phyloP scores from a whole-genome alignment of 305 asterid species.

The Solanum hybrid region DNA sequence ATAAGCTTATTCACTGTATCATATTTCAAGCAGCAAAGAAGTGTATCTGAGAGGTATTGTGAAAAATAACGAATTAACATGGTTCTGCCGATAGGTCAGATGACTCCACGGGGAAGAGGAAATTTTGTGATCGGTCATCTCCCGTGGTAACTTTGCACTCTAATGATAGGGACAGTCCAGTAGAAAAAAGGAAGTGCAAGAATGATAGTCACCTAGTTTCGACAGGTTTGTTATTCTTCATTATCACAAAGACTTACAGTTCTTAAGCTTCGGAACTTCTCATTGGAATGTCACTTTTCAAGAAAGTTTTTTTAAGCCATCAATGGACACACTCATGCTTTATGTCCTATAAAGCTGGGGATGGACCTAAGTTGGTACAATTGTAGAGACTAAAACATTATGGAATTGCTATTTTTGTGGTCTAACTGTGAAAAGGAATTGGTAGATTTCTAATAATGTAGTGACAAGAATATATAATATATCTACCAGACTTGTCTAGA shows the following conservation, averaged over 20 bases:
- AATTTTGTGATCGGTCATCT: slow-evolving; percentile 18
- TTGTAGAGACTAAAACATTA: not conserved
- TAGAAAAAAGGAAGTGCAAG: slow-evolving; percentile 9
- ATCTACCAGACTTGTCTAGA: not conserved
- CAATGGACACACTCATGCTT: not conserved
- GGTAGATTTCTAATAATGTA: not conserved
- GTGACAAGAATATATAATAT: not conserved
- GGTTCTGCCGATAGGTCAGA: slow-evolving; percentile 2
- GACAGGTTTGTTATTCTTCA: slow-evolving; percentile 18
- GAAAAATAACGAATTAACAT: not conserved
- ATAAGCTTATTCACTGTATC: not conserved
- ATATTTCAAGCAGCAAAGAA: not conserved
- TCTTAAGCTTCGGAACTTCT: not conserved
- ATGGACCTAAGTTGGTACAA: not conserved
- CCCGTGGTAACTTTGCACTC: not conserved
- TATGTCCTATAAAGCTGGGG: not conserved
- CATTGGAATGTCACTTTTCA: not conserved
- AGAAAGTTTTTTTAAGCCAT: not conserved
- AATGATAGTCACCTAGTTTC: slow-evolving; percentile 5
- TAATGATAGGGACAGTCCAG: slow-evolving; percentile 3
- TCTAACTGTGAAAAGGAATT: not conserved
- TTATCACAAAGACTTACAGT: not conserved
- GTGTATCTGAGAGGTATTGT: not conserved
- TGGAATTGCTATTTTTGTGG: not conserved
- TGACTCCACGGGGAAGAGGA: slow-evolving; percentile 26